Base-by-base conservation (phyloP, 2,329 filamentous ascomycete species). In the Neoscytalidium dimidiatum region DNA sequence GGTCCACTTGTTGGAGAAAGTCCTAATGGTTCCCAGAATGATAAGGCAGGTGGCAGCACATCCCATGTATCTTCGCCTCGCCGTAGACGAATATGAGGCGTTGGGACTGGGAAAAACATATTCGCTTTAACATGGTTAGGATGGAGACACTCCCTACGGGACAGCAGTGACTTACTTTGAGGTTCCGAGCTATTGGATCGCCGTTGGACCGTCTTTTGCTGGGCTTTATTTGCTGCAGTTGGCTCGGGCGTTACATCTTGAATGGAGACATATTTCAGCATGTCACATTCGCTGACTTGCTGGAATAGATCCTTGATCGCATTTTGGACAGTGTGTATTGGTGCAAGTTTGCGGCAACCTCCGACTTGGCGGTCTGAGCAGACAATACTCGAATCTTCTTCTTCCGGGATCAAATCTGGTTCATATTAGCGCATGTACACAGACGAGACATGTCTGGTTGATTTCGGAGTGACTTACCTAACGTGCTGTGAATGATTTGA, bases 21-120 rank as follows among this genome's bases (percentile, higher is more conserved):
- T 0, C 91, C 90, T 19, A 96, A 80, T 52, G 89, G 88, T 72
- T 95, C 92, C 92, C 92, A 96, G 72, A 95, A 96, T 0, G 84
- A 80, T 21, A 94, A 80, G 0, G 91, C 90, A 0, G 91, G 86
- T 1, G 92, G 90, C 23, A 94, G 81, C 43, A 96, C 82, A 11
- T 92, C 92, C 64, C 93, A 84, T 53, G 85, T 86, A 1, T 84
- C 83, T 43, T 92, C 90, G 21, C 88, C 86, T 62, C 92, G 84
- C 56, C 89, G 88, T 11, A 96, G 81, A 68, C 92, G 88, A 41
- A 95, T 80, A 71, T 91, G 89, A 1, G 92, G 91, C 0, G 88
- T 81, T 1, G 86, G 84, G 2, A 64, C 64, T 21, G 38, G 17
- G 21, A 62, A 57, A 19, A 66, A 66, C 61, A 60, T 64, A 43